Percentiles rank a stretch among this genome's conserved stretches.
Evolutionary conservation across 2,329 filamentous ascomycete genomes (phyloP).

Genomic region (Emmonsiellopsis sp.): DNA sequence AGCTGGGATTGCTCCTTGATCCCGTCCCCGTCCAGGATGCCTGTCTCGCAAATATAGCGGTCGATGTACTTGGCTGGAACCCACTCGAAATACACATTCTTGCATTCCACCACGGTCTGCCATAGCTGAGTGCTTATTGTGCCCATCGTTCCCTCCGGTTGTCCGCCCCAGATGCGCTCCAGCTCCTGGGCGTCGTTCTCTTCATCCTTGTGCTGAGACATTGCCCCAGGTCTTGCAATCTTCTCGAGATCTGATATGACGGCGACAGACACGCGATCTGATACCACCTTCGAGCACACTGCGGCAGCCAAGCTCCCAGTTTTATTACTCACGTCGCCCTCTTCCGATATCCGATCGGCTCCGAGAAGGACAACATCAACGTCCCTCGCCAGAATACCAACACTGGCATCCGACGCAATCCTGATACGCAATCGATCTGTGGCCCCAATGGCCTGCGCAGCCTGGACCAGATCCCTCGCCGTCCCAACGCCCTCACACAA

Average conservation of each 20-base stretch:
- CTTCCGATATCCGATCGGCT: constrained; percentile 50
- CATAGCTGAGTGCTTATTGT: background rate
- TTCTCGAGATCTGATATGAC: constrained; percentile 51
- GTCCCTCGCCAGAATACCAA: constrained; percentile 42
- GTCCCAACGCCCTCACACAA: constrained; percentile 55
- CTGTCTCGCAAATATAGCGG: constrained; percentile 43
- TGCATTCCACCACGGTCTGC: constrained; percentile 17
- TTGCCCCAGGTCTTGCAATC: constrained; percentile 40
- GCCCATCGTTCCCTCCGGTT: background rate
- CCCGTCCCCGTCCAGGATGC: constrained; percentile 19
- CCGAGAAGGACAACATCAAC: constrained; percentile 54
- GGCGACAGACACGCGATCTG: constrained; percentile 44
- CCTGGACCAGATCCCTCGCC: constrained; percentile 34
- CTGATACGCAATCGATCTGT: constrained; percentile 31
- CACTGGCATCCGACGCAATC: constrained; percentile 52
- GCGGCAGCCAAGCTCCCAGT: constrained; percentile 53
- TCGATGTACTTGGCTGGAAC: constrained; percentile 39
- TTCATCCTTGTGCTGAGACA: constrained; percentile 38
- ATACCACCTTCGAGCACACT: constrained; percentile 44
- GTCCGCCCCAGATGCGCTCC: constrained; percentile 5
- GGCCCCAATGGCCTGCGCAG: constrained; percentile 16
- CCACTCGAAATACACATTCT: constrained; percentile 48
- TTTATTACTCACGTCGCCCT: constrained; percentile 57
- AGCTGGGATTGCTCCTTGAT: constrained; percentile 11
- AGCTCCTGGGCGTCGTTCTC: constrained; percentile 48